A percentile compares a stretch with the other conserved stretches of the same genome.
Evolutionary conservation across 495 filamentous ascomycete genomes (phyloP).

Genomic region (Apiosordaria backusii): DNA sequence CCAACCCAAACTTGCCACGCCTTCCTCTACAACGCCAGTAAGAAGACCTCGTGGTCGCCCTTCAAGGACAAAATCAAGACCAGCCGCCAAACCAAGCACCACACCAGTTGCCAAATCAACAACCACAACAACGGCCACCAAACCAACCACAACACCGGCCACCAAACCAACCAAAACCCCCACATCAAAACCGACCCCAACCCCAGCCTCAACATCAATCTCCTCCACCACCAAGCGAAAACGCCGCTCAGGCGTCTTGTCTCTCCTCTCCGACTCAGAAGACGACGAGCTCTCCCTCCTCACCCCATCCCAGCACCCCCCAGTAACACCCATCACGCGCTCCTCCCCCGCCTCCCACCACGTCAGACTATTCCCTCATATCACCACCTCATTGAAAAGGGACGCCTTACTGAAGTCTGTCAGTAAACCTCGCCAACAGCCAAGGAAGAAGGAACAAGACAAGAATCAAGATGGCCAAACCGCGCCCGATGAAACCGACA

Average conservation of each 20-base stretch:
- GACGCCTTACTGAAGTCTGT: too few relatives aligned
- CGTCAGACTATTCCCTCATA: background rate
- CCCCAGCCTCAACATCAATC: slow-evolving; percentile 1
- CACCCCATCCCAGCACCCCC: slow-evolving; percentile 15
- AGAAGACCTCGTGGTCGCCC: background rate
- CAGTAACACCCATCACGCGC: background rate
- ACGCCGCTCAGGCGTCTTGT: slow-evolving; percentile 20
- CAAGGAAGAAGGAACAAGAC: background rate
- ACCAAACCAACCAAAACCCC: slow-evolving; percentile 4
- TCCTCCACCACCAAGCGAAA: slow-evolving; percentile 7
- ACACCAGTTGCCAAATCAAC: background rate
- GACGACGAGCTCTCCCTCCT: slow-evolving; percentile 39
- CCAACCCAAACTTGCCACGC: background rate
- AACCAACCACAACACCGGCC: background rate
- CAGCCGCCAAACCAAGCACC: background rate
- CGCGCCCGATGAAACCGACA: too few relatives aligned
- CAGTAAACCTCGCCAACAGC: background rate
- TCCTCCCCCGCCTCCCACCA: slow-evolving; percentile 4
- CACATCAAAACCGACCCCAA: slow-evolving; percentile 3
- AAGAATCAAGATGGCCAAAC: background rate
- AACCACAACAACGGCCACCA: background rate
- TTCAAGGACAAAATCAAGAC: background rate
- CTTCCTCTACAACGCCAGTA: background rate
- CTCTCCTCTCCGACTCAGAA: slow-evolving; percentile 28
- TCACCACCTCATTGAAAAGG: too few relatives aligned